Evolutionary conservation across 1,284 basidiomycete species (phyloP).

Genomic region (Puccinia sorghi): DNA sequence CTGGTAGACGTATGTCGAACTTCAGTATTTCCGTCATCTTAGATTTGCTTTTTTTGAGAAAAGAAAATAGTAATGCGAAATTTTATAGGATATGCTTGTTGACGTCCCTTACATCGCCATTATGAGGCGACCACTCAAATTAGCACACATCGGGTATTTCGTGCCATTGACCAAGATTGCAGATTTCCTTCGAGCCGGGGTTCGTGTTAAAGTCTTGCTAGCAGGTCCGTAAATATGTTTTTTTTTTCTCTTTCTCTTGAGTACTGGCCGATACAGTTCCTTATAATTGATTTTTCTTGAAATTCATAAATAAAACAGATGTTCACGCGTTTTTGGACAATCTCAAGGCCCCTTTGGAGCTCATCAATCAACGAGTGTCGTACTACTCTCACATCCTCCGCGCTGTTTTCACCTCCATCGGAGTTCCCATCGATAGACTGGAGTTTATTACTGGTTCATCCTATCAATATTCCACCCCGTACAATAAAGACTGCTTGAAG

Average conservation of each 20-base stretch:
- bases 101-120: conserved; percentile 5
- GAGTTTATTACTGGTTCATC: conserved; percentile 84
- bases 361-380: conserved; percentile 81
- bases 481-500: conserved; percentile 92
- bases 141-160: conserved; percentile 98
- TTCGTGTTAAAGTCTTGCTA: conserved; percentile 84
- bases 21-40: too few relatives aligned
- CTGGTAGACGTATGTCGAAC: conserved; percentile 85
- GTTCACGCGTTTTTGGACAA: conserved; percentile 98
- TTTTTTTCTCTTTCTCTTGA: too few relatives aligned
- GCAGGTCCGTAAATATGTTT: conserved; percentile 66
- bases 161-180: conserved; percentile 94
- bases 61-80: conserved; percentile 13
- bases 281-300: not conserved
- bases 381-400: conserved; percentile 85
- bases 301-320: conserved; percentile 64
- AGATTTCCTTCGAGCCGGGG: conserved; percentile 89
- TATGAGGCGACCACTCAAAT: not conserved
- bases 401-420: conserved; percentile 80
- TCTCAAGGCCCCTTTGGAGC: conserved; percentile 92
- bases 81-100: not conserved
- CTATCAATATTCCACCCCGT: conserved; percentile 88
- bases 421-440: conserved; percentile 82
- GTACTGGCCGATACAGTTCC: not conserved
- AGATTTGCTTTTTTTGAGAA: not conserved